Evolutionary conservation across 768 basidiomycete genomes (phyloP).

Genomic region (Termitomyces sp.): DNA sequence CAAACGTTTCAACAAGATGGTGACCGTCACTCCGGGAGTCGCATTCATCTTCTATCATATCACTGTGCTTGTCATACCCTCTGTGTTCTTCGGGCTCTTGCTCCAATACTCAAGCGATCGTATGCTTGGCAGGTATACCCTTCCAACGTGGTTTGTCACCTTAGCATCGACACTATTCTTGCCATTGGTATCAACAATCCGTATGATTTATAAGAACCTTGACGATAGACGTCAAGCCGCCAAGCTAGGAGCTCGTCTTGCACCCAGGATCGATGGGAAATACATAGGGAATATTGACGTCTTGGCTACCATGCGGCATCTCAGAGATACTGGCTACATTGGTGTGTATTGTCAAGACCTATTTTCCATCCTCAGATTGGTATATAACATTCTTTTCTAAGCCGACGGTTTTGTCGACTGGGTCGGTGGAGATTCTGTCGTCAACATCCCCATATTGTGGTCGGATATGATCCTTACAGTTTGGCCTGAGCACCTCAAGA

Average conservation of each 20-base stretch:
- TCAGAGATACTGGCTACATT: conserved; percentile 44
- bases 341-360: conserved; percentile 28
- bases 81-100: conserved; percentile 16
- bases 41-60: conserved; percentile 27
- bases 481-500: conserved; percentile 54
- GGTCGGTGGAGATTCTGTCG: conserved; percentile 36
- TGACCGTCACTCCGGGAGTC: conserved; percentile 32
- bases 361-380: neutral
- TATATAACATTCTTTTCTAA: conserved; percentile 14
- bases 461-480: conserved; percentile 43
- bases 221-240: conserved; percentile 36
- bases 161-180: conserved; percentile 26
- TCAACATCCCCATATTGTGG: conserved; percentile 46
- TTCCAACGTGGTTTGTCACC: conserved; percentile 37
- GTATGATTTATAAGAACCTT: conserved; percentile 26
- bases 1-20: conserved; percentile 15
- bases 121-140: conserved; percentile 11
- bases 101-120: conserved; percentile 14
- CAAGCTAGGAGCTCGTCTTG: conserved; percentile 43
- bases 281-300: conserved; percentile 44
- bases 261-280: conserved; percentile 36
- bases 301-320: conserved; percentile 30
- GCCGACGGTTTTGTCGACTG: conserved; percentile 40
- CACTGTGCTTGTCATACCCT: conserved; percentile 16
- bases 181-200: conserved; percentile 30